These are phyloP conservation scores for Colletotrichum cuscutae DNA, from an alignment of 2,329 filamentous ascomycete genomes.

Conservation along the genomic window DNA sequence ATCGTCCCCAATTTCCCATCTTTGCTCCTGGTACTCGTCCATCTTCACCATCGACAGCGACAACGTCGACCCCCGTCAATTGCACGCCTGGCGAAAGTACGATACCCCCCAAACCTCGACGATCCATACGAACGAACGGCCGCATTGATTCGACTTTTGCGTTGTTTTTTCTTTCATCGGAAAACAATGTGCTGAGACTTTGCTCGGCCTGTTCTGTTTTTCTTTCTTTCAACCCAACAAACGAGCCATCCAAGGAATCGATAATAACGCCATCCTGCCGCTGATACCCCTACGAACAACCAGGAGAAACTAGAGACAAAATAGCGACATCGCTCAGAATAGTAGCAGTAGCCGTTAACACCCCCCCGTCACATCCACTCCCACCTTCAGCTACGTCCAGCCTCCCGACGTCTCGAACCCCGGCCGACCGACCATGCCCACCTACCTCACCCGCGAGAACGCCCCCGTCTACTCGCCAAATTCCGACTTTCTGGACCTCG, in stretches of 20 bases:
- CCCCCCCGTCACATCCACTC: conserved; percentile 22
- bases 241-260: conserved; percentile 2
- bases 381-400: not conserved
- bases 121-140: conserved; percentile 30
- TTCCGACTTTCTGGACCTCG: conserved; percentile 56
- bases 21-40: not conserved
- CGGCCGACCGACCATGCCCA: conserved; percentile 56
- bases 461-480: conserved; percentile 53
- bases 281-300: not conserved
- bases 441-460: conserved; percentile 61
- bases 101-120: conserved; percentile 22
- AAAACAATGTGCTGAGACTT: conserved; percentile 29
- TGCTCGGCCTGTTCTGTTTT: conserved; percentile 6
- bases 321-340: conserved; percentile 24
- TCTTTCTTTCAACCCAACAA: not conserved
- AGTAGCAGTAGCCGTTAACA: not conserved
- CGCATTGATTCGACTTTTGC: conserved; percentile 10
- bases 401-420: conserved; percentile 28
- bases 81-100: conserved; percentile 7
- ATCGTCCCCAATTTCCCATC: conserved; percentile 10
- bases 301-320: not conserved
- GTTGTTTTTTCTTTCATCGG: not conserved
- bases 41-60: conserved; percentile 4
- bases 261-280: not conserved
- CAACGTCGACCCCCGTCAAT: not conserved